Conservation (phyloP, 768 basidiomycete genomes). For the Pulveroboletus sp. region DNA sequence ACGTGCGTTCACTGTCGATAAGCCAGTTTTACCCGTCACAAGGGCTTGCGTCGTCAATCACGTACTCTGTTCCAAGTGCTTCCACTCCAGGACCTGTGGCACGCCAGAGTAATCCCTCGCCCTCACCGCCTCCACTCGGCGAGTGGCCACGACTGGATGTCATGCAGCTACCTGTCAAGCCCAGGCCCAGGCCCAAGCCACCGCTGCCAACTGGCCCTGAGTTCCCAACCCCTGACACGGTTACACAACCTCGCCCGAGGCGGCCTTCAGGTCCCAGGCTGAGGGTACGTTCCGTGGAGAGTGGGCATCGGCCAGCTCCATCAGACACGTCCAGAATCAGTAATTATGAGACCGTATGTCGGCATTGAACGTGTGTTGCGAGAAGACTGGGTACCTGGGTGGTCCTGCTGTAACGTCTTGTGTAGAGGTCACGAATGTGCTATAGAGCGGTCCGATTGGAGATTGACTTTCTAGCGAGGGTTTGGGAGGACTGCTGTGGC, state of each 20-base stretch:
- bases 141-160: conserved; percentile 50
- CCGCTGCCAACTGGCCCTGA: conserved; percentile 19
- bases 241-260: conserved; percentile 22
- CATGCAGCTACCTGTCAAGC: conserved; percentile 23
- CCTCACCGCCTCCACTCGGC: conserved; percentile 44
- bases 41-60: conserved; percentile 20
- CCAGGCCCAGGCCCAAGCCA: conserved; percentile 5
- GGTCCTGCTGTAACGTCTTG: conserved; percentile 19
- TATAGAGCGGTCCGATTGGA: neutral
- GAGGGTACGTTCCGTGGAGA: conserved; percentile 20
- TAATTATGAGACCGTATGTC: conserved; percentile 1
- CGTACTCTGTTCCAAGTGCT: conserved; percentile 31
- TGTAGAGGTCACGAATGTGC: neutral
- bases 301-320: conserved; percentile 13
- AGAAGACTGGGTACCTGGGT: neutral
- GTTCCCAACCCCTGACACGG: conserved; percentile 17
- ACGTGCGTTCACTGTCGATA: conserved; percentile 7
- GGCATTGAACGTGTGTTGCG: neutral
- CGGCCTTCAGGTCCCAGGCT: conserved; percentile 32
- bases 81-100: conserved; percentile 13
- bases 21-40: conserved; percentile 5
- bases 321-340: conserved; percentile 17
- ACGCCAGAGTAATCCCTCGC: conserved; percentile 12
- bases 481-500: conserved; percentile 14
- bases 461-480: conserved; percentile 5